These are phyloP conservation scores for Phytophthora hibernalis DNA, from an alignment of 352 stramenopile species.

Conservation along the genomic window DNA sequence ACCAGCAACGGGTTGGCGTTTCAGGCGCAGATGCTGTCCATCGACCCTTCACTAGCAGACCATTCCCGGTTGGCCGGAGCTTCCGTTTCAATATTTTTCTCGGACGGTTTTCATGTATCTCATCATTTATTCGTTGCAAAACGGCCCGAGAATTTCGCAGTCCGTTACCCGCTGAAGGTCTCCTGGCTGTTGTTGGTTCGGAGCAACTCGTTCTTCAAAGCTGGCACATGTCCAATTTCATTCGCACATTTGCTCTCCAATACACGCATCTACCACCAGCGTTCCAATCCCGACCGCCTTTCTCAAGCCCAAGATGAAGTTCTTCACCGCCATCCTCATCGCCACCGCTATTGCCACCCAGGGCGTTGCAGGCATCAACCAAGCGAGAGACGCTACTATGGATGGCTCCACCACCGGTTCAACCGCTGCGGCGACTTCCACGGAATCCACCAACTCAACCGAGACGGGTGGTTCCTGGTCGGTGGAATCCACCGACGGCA, in stretches of 20 bases:
- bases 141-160: conserved; percentile 26
- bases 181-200: neutral
- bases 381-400: neutral
- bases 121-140: conserved; percentile 27
- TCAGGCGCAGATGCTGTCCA: neutral
- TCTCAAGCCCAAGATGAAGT: conserved; percentile 44
- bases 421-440: neutral
- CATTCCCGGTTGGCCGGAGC: neutral
- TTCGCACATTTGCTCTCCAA: conserved; percentile 43
- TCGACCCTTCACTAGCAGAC: neutral
- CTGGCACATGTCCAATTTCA: conserved; percentile 18
- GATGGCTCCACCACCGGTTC: neutral
- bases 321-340: conserved; percentile 39
- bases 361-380: neutral
- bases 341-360: conserved; percentile 25
- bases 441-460: conserved; percentile 6
- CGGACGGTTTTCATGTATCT: conserved; percentile 18
- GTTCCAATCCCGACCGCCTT: neutral
- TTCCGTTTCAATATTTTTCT: conserved; percentile 8
- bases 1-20: neutral
- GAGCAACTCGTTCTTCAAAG: neutral
- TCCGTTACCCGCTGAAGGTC: conserved; percentile 19
- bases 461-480: neutral
- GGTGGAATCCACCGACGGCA: neutral
- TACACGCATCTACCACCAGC: conserved; percentile 25